Base-by-base conservation (phyloP, 2,329 filamentous ascomycete genomes). In the Hypoxylon sp. region DNA sequence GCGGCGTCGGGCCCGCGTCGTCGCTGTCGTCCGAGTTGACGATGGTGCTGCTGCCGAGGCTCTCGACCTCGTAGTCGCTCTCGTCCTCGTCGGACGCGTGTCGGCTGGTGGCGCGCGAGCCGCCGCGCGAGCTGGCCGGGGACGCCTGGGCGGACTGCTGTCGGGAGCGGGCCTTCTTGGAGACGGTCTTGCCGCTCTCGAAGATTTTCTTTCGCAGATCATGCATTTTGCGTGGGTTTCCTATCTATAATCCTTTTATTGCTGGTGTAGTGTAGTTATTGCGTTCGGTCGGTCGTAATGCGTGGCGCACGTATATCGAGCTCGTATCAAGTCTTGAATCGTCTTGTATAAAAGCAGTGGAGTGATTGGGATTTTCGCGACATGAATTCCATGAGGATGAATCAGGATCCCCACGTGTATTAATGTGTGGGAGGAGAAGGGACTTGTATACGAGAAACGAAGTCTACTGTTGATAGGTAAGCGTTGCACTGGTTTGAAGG, bases 161-260 rank as follows among this genome's bases (percentile, higher is more conserved):
- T 62, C 82, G 81, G 20, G 85, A 84, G 64, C 82, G 84, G 20
- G 89, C 88, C 76, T 92, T 92, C 71, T 84, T 85, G 48, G 90
- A 92, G 32, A 87, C 79, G 15, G 89, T 93, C 80, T 93, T 93
- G 74, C 86, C 85, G 79, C 87, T 88, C 78, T 90, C 88, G 65
- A 92, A 85, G 52, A 87, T 89, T 77, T 90, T 89, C 74, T 90
- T 89, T 70, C 88, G 82, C 57, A 86, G 80, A 72, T 90, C 87
- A 73, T 84, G 87, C 87, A 90, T 90, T 26, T 61, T 61, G 59
- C n/a, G 39, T 37, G 19, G 34, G 41, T 41, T 50, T 34, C 4
- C 22, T 19, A 39, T 32, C 7, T 46, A 37, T 13, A 49, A 34
- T 28, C 47, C 46, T 46, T 51, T 39, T n/a, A n/a, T n/a, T 17